phyloP scores from a whole-genome alignment of 768 basidiomycete species.

The Pholiota molesta region DNA sequence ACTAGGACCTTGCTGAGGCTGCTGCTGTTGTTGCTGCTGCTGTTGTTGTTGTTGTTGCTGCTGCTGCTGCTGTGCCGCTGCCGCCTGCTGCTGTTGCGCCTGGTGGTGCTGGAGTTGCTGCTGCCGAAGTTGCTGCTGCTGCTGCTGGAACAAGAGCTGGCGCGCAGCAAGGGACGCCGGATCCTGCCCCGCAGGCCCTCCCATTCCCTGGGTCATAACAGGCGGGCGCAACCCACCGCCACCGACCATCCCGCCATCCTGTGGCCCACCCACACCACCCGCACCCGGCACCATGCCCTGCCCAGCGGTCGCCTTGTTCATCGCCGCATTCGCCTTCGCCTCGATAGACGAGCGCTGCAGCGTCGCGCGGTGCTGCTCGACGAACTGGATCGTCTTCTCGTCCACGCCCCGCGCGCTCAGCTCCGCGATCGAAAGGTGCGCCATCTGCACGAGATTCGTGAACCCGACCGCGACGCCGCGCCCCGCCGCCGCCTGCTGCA shows the following conservation, averaged over 20 bases:
- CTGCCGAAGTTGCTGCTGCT: slow-evolving; percentile 4
- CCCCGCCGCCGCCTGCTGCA: slow-evolving; percentile 1
- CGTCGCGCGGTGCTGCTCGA: slow-evolving; percentile 57
- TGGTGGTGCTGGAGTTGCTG: slow-evolving; percentile 16
- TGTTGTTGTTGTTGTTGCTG: slow-evolving; percentile 8
- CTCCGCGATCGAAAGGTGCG: slow-evolving; percentile 47
- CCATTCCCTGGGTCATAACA: neutral
- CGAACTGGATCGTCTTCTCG: slow-evolving; percentile 53
- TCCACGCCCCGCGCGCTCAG: slow-evolving; percentile 54
- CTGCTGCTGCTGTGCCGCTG: slow-evolving; percentile 7
- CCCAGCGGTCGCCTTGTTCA: slow-evolving; percentile 1
- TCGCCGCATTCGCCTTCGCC: slow-evolving; percentile 37
- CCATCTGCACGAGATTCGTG: slow-evolving; percentile 45
- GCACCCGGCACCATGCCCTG: neutral
- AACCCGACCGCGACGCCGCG: slow-evolving; percentile 10
- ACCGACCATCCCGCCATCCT: neutral
- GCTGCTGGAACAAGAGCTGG: slow-evolving; percentile 5
- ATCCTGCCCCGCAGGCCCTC: neutral
- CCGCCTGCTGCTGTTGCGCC: slow-evolving; percentile 1
- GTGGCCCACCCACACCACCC: neutral
- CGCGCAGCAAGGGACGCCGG: neutral
- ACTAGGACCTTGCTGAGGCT: slow-evolving; percentile 13
- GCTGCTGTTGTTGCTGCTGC: slow-evolving; percentile 12
- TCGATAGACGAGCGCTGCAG: slow-evolving; percentile 45
- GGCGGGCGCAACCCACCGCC: slow-evolving; percentile 1